A percentile compares a stretch with the other conserved stretches of the same genome.
phyloP scores from a whole-genome alignment of 2,329 filamentous ascomycete species.

The Chaetomium globosum region DNA sequence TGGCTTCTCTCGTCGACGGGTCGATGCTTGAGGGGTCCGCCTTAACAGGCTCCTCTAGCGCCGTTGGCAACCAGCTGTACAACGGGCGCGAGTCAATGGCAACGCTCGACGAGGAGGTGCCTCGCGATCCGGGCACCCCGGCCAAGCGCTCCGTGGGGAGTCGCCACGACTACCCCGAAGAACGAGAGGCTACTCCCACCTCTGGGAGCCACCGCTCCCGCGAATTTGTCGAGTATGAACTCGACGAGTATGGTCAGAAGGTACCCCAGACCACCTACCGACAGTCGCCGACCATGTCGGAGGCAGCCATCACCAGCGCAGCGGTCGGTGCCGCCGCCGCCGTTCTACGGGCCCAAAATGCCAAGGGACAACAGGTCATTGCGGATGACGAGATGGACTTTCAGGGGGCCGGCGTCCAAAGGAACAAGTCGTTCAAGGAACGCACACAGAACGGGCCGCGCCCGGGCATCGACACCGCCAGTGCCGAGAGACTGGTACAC shows the following conservation, averaged over 20 bases:
- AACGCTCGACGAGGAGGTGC: constrained; percentile 42
- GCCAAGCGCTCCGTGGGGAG: constrained; percentile 49
- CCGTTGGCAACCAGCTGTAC: constrained; percentile 52
- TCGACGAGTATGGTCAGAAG: constrained; percentile 62
- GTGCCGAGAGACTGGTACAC: constrained; percentile 59
- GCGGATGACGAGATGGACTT: constrained; percentile 46
- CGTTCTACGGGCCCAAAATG: constrained; percentile 54
- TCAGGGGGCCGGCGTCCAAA: constrained; percentile 55
- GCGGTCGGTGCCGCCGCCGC: constrained; percentile 58
- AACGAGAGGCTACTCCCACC: constrained; percentile 47
- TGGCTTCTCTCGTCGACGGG: constrained; percentile 82
- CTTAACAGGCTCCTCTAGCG: constrained; percentile 62
- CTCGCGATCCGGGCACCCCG: constrained; percentile 39
- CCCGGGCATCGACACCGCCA: constrained; percentile 57
- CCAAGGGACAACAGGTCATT: constrained; percentile 46
- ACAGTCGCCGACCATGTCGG: constrained; percentile 59
- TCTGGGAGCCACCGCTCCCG: constrained; percentile 47
- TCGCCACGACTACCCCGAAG: constrained; percentile 46
- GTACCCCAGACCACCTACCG: constrained; percentile 49
- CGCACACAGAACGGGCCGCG: constrained; percentile 60
- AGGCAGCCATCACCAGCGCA: constrained; percentile 60
- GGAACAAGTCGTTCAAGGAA: constrained; percentile 68
- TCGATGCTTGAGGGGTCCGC: constrained; percentile 70
- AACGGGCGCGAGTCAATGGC: constrained; percentile 46
- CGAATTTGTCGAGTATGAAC: constrained; percentile 58